Base-by-base conservation (phyloP, 2,329 filamentous ascomycete genomes). In the Xylaria hypoxylon region DNA sequence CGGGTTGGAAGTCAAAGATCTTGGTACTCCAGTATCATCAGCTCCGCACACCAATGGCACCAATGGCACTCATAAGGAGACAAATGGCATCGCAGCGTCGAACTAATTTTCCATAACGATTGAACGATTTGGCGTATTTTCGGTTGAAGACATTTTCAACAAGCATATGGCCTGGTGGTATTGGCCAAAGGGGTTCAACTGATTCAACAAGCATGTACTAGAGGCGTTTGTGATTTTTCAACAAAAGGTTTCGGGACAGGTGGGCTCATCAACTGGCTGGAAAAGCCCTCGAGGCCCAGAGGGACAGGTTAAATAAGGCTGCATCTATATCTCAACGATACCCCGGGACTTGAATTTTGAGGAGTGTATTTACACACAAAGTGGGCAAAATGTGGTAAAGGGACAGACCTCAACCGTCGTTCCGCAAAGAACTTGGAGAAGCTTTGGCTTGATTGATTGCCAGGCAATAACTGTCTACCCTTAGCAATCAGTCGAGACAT, bases 1-100 rank as follows among this genome's bases (percentile, higher is more conserved):
- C 17, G 93, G 89, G 26, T 85, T 99, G 3, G 79, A 86, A 67
- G 88, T 92, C n/a, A 81, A 87, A 51, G 86, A 89, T 68, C 81
- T 94, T 56, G 86, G 92, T 69, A 79, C 82, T 64, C 70, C 72
- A 53, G 67, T 71, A 24, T 63, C 68, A 19, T 53, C 68, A 28
- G 48, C 35, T 33, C 52, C 56, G 15, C 60, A 68, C 77, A 71
- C 63, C 65, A 72, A 68, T 62, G 72, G 60, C 59, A 72, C 78
- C 40, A 75, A 77, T 57, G 65, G 77, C 7, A 70, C 73, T 51
- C 71, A 72, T 55, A 68, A 71, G 64, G 72, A 73, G 67, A 64
- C 70, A 58, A 75, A 74, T 58, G 71, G 72, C 55, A 60, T 70
- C 55, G 59, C 64, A 57, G 56, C 68, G 58, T 68, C 70, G 33